Conservation (phyloP, 306 rosid genomes). For the Cicer arietinum region DNA sequence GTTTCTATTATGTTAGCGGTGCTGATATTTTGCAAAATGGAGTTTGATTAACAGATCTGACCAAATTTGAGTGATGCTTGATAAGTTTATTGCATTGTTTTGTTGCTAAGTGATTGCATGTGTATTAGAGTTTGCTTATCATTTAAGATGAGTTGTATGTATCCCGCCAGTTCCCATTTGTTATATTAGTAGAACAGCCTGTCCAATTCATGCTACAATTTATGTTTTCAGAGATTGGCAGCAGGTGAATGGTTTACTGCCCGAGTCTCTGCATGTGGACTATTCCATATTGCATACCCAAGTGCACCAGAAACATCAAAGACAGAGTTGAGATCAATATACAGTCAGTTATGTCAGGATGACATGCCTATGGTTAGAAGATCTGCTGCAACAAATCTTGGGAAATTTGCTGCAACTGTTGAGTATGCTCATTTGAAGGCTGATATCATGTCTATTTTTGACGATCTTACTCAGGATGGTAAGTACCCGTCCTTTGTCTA, state of each 20-base stretch:
- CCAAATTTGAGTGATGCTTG: not conserved
- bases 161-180: conserved; percentile 13
- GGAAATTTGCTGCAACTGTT: conserved; percentile 94
- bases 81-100: conserved; percentile 26
- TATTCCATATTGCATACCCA: conserved; percentile 90
- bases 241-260: conserved; percentile 99
- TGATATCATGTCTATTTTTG: conserved; percentile 87
- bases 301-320: conserved; percentile 82
- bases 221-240: conserved; percentile 79
- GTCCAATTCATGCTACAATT: conserved; percentile 15
- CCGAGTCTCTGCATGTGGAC: conserved; percentile 95
- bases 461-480: conserved; percentile 98
- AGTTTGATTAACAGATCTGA: conserved; percentile 15
- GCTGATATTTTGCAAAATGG: conserved; percentile 1
- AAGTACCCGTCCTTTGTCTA: conserved; percentile 28
- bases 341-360: conserved; percentile 95
- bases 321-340: conserved; percentile 82
- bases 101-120: conserved; percentile 16
- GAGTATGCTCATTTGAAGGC: conserved; percentile 87
- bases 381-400: conserved; percentile 97
- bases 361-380: conserved; percentile 99
- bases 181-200: conserved; percentile 29
- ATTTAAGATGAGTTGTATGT: conserved; percentile 14
- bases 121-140: not conserved
- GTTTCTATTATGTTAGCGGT: conserved; percentile 4